phyloP scores from a whole-genome alignment of 2,329 filamentous ascomycete genomes.

The Amauroascus verrucosus region DNA sequence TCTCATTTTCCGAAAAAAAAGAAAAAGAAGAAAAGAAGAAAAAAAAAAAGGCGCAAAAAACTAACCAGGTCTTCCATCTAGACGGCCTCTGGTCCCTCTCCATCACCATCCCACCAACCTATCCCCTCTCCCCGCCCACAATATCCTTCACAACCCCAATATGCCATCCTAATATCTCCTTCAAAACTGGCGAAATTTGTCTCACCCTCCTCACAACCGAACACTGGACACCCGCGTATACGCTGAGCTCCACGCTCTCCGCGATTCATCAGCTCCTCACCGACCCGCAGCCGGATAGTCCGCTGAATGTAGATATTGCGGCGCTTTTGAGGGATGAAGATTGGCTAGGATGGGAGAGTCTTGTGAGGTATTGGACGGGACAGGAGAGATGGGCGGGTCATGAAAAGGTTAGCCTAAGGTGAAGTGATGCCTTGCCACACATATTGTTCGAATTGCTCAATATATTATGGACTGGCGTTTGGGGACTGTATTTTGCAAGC shows the following conservation, averaged over 20 bases:
- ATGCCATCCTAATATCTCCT: conserved; percentile 71
- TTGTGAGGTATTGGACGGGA: conserved; percentile 39
- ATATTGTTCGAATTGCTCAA: no score
- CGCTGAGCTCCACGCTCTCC: conserved; percentile 45
- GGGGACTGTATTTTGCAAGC: no score
- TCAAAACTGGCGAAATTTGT: conserved; percentile 78
- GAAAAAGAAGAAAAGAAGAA: background rate
- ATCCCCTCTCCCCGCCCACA: conserved; percentile 67
- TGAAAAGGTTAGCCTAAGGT: background rate
- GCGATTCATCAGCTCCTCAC: conserved; percentile 40
- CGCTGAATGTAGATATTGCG: conserved; percentile 41
- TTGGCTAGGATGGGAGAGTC: conserved; percentile 35
- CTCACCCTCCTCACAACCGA: conserved; percentile 66
- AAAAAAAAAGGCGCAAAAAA: background rate
- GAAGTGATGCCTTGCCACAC: no score
- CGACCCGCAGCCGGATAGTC: conserved; percentile 38
- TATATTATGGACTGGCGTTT: background rate
- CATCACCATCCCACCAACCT: conserved; percentile 64
- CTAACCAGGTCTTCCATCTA: conserved; percentile 20
- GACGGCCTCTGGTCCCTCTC: conserved; percentile 72
- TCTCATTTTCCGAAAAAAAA: no score
- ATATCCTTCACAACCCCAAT: conserved; percentile 76
- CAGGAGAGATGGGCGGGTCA: conserved; percentile 37
- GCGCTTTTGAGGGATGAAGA: conserved; percentile 38
- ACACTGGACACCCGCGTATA: conserved; percentile 80